Conservation (phyloP, 305 asterid genomes). For the Fraxinus albicans region DNA sequence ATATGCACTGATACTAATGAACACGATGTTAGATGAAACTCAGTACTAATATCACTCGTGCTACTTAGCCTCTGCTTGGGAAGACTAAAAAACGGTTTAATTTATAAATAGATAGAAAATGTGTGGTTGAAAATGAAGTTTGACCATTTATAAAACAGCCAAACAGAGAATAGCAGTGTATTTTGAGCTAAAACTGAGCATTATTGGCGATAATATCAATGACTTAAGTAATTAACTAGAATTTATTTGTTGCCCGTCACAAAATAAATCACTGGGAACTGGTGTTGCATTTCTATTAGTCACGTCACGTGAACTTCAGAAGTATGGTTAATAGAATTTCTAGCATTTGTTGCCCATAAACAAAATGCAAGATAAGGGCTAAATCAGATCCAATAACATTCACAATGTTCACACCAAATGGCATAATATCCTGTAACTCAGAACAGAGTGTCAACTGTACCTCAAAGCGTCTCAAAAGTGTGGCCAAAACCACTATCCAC, state of each 20-base stretch:
- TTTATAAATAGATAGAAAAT: too few relatives aligned
- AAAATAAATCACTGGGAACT: background rate
- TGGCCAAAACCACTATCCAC: conserved; percentile 98
- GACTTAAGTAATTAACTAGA: background rate
- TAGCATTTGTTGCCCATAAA: background rate
- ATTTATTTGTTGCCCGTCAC: background rate
- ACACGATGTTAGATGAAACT: background rate
- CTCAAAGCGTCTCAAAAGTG: conserved; percentile 95
- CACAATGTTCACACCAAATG: background rate
- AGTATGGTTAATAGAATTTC: background rate
- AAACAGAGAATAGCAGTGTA: background rate
- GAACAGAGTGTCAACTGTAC: conserved; percentile 33
- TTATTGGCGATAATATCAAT: background rate
- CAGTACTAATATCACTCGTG: background rate
- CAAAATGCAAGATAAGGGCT: background rate
- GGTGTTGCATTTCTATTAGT: background rate
- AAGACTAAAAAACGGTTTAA: background rate
- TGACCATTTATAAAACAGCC: background rate
- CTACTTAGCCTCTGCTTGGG: background rate
- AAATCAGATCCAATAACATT: background rate
- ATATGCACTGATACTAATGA: background rate
- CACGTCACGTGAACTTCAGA: background rate
- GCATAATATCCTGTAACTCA: background rate
- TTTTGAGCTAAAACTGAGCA: background rate
- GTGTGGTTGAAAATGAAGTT: background rate